Percentiles rank a stretch among this genome's conserved stretches.
These are phyloP conservation scores for Apophysomyces sp. DNA, from an alignment of 371 early-diverging fungal genomes.

Conservation along the genomic window DNA sequence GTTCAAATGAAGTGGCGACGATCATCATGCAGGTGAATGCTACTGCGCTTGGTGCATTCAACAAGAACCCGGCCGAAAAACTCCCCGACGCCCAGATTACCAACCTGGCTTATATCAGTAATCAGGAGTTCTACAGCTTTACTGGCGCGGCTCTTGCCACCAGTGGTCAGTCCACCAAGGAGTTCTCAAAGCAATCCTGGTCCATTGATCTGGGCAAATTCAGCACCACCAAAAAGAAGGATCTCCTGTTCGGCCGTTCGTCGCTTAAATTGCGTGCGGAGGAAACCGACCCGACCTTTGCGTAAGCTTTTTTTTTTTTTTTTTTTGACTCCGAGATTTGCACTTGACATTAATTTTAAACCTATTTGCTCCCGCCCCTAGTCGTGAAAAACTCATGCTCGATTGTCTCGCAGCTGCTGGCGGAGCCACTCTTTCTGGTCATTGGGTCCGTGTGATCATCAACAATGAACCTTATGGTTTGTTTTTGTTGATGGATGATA, in stretches of 20 bases:
- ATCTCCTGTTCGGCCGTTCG: slow-evolving; percentile 41
- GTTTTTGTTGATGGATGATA: slow-evolving; percentile 54
- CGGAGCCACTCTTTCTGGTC: slow-evolving; percentile 47
- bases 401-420: slow-evolving; percentile 52
- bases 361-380: not conserved
- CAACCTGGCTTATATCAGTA: slow-evolving; percentile 48
- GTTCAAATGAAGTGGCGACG: slow-evolving; percentile 45
- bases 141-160: slow-evolving; percentile 19
- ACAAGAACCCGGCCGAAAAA: slow-evolving; percentile 27
- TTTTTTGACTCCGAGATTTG: not conserved
- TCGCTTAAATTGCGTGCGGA: slow-evolving; percentile 53
- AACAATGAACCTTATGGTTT: slow-evolving; percentile 52
- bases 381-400: slow-evolving; percentile 51
- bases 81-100: slow-evolving; percentile 24
- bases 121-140: slow-evolving; percentile 41
- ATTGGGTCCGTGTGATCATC: slow-evolving; percentile 52
- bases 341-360: not conserved
- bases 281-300: slow-evolving; percentile 51
- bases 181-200: slow-evolving; percentile 54
- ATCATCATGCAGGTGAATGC: slow-evolving; percentile 41
- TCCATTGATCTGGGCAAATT: slow-evolving; percentile 45
- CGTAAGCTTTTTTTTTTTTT: slow-evolving; percentile 24
- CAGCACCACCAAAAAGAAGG: slow-evolving; percentile 14
- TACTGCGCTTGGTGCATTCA: slow-evolving; percentile 28
- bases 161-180: slow-evolving; percentile 52